A percentile compares a stretch with the other conserved stretches of the same genome.
These are phyloP conservation scores for Jaltomata sinuosa DNA, from an alignment of 257 asterid species.

Conservation along the genomic window DNA sequence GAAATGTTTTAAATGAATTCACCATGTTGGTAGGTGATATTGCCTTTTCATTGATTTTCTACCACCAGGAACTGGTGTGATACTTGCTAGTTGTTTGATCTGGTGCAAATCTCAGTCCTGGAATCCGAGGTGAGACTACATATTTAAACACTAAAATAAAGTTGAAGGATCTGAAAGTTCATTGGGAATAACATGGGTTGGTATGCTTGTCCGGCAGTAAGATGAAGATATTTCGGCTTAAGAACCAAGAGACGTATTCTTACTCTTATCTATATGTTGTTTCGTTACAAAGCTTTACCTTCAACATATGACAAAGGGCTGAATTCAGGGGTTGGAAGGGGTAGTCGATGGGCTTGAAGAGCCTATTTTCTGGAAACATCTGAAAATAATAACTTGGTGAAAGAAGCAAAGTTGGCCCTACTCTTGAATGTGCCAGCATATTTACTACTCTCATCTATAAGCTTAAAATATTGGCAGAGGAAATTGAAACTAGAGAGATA, in stretches of 20 bases:
- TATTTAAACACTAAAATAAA: not conserved
- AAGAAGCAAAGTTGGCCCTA: not conserved
- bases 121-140: not conserved
- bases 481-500: not conserved
- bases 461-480: not conserved
- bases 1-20: not conserved
- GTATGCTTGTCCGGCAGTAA: not conserved
- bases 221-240: not conserved
- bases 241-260: not conserved
- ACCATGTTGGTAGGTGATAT: not conserved
- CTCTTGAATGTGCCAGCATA: not conserved
- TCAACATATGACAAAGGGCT: not conserved
- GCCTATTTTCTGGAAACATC: not conserved
- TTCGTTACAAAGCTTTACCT: not conserved
- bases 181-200: not conserved
- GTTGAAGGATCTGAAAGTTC: not conserved
- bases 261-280: not conserved
- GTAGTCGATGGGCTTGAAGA: not conserved
- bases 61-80: not conserved
- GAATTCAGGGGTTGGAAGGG: not conserved
- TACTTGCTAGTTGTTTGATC: not conserved
- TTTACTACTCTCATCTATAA: not conserved
- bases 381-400: not conserved
- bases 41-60: not conserved
- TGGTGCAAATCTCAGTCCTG: not conserved